Evolutionary conservation across 805 yeast species (phyloP), one percentile per base, ranked within the genome.

Genomic region (Ogataea naganishii): DNA sequence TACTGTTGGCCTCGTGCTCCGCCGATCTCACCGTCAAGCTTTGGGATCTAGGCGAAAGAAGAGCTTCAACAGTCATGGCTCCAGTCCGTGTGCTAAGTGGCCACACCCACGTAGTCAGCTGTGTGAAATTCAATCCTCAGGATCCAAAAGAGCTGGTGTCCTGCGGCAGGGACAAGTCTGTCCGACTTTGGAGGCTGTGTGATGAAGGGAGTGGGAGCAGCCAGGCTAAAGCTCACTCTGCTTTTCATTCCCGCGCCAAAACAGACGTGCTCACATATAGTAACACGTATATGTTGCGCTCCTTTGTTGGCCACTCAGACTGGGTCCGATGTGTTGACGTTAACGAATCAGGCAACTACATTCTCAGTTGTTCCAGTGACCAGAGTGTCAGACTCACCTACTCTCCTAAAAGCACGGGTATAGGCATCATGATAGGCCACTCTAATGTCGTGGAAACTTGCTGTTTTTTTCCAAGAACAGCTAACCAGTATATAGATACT

Each of bases 21-120:
- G 53, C 72, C 3, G 79, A 72, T 44, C 49, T 72, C 26, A 43
- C 39, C 6, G 69, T 85, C 32, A 80, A 81, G 46, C 54, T 85
- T 3, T 86, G 94, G 92, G 80, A 76, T 44, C 64, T 72, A n/a
- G n/a, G n/a, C n/a, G n/a, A n/a, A n/a, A n/a, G n/a, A 11, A 18
- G 35, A 6, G 23, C 40, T 7, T 39, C 37, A 6, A 31, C 37
- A 14, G 26, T 37, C 14, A 14, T 15, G 5, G 43, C 51, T 2
- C 49, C 78, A 26, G 48, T 72, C 2, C 63, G 84, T 21, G 74
- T 85, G 1, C 54, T 88, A 14, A 57, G 75, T 0, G 96, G 96
- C 9, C 97, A 88, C 55, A 94, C 85, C 36, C 95, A 88, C 49
- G 72, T 92, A 2, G 75, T 88, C 0, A 81, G 94, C 0, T 58